phyloP scores from a whole-genome alignment of 2,329 filamentous ascomycete genomes.

The Neofusicoccum sp. region DNA sequence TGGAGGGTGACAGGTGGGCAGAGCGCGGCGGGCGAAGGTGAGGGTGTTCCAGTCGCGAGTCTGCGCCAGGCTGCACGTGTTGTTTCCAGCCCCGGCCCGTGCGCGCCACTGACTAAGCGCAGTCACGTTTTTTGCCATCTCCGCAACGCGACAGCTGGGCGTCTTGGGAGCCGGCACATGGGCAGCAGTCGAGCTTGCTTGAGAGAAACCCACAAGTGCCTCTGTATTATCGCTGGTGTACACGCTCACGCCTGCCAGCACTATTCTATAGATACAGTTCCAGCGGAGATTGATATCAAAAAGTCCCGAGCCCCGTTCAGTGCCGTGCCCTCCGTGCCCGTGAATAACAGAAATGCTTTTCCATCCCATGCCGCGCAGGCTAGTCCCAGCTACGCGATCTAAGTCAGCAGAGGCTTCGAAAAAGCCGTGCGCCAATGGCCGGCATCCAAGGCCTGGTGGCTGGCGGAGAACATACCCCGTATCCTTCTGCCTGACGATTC shows the following conservation, averaged over 20 bases:
- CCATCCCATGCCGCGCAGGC: not conserved
- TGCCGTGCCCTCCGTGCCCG: constrained; percentile 11
- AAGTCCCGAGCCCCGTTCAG: not conserved
- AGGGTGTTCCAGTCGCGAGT: constrained; percentile 7
- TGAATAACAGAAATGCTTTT: constrained; percentile 6
- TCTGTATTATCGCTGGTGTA: constrained; percentile 15
- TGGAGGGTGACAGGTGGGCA: not conserved
- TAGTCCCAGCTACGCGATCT: constrained; percentile 13
- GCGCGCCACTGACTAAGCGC: not conserved
- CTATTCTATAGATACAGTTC: constrained; percentile 10
- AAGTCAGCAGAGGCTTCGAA: not conserved
- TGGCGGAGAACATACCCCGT: constrained; percentile 62
- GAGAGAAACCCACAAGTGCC: not conserved
- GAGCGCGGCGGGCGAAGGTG: constrained; percentile 1
- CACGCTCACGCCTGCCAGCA: constrained; percentile 10
- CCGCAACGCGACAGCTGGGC: not conserved
- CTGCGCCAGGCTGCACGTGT: constrained; percentile 3
- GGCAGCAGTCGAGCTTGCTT: not conserved
- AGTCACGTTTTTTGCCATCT: not conserved
- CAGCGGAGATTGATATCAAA: constrained; percentile 18
- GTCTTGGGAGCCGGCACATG: not conserved
- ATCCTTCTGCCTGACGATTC: constrained; percentile 75
- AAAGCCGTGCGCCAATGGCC: not conserved
- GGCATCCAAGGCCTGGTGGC: not conserved
- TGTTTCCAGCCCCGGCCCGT: not conserved